Conservation (phyloP, 2,329 filamentous ascomycete genomes). For the Colletotrichum sp. region DNA sequence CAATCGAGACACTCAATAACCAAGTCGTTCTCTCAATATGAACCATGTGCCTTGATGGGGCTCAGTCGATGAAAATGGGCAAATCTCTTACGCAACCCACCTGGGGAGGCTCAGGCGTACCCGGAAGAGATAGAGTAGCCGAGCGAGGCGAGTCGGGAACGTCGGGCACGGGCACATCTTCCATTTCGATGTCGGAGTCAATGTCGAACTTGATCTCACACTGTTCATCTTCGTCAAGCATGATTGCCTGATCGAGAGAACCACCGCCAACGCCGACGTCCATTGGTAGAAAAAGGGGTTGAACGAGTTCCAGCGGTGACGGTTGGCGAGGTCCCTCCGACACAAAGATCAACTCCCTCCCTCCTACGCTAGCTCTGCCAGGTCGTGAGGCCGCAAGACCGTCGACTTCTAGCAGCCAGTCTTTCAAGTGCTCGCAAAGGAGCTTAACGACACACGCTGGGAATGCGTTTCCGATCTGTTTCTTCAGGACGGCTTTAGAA, state of each 20-base stretch:
- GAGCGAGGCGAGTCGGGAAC: neutral
- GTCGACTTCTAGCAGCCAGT: constrained; percentile 51
- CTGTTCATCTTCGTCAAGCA: neutral
- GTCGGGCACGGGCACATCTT: neutral
- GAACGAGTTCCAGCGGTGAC: neutral
- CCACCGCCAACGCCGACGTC: neutral
- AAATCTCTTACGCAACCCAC: neutral
- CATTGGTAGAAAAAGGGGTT: neutral
- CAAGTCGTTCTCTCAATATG: neutral
- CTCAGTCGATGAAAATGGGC: neutral
- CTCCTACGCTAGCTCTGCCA: neutral
- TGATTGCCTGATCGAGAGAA: neutral
- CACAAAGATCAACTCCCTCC: constrained; percentile 7
- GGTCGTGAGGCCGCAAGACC: constrained; percentile 15
- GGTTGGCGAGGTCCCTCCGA: neutral
- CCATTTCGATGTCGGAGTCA: neutral
- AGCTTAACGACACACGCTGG: constrained; percentile 63
- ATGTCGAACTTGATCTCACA: constrained; percentile 8
- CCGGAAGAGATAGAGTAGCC: neutral
- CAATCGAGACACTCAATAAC: neutral
- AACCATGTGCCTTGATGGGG: neutral
- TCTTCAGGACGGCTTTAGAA: constrained; percentile 43
- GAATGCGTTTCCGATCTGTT: constrained; percentile 82
- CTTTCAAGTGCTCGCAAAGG: constrained; percentile 53
- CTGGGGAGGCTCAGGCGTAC: neutral